Evolutionary conservation across 345 rosid species (phyloP).

Genomic region (Limnanthes douglasii): DNA sequence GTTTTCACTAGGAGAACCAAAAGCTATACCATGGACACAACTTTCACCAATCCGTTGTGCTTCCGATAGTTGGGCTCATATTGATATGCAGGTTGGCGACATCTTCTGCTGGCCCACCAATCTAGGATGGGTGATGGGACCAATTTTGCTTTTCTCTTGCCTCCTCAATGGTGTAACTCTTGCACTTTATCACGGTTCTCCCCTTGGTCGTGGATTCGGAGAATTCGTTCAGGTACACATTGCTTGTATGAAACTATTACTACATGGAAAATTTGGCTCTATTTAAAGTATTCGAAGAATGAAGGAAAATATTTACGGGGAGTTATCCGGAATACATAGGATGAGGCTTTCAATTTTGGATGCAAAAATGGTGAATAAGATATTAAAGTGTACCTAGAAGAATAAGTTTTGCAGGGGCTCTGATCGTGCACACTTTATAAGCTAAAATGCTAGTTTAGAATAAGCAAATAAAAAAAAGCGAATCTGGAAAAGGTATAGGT

Average conservation of each 20-base stretch:
- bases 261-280: too few species aligned
- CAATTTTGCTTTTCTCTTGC: slow-evolving; percentile 44
- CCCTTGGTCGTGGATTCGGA: slow-evolving; percentile 66
- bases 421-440: too few species aligned
- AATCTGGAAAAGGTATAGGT: too few species aligned
- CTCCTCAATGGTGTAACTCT: slow-evolving; percentile 70
- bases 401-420: too few species aligned
- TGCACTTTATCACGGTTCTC: slow-evolving; percentile 85
- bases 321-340: too few species aligned
- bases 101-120: slow-evolving; percentile 88
- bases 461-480: too few species aligned
- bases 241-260: too few species aligned
- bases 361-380: too few species aligned
- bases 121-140: slow-evolving; percentile 96
- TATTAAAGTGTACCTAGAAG: too few species aligned
- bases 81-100: slow-evolving; percentile 37
- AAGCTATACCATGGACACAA: slow-evolving; percentile 93
- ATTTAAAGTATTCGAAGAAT: background rate
- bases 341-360: too few species aligned
- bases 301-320: background rate
- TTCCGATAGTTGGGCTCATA: slow-evolving; percentile 55
- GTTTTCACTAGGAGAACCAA: slow-evolving; percentile 61
- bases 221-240: slow-evolving; percentile 64
- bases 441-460: too few species aligned
- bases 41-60: slow-evolving; percentile 55